These are phyloP conservation scores for Solanum microdontum DNA, from an alignment of 257 asterid species.

Conservation along the genomic window DNA sequence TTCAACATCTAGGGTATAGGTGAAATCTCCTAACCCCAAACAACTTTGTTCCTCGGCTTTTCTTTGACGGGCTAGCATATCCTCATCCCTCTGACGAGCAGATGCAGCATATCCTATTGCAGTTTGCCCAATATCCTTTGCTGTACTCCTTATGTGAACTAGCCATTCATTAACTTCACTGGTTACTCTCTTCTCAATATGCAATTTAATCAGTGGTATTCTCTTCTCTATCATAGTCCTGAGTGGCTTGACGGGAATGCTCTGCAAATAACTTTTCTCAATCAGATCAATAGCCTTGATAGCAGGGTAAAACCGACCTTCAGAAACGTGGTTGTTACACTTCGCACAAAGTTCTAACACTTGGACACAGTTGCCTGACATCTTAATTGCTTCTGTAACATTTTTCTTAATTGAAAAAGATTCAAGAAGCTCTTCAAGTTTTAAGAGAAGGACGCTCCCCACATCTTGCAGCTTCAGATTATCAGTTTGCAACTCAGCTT, in stretches of 20 bases:
- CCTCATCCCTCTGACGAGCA: conserved; percentile 94
- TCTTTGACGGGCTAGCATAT: conserved; percentile 87
- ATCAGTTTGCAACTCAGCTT: conserved; percentile 71
- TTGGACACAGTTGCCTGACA: conserved; percentile 63
- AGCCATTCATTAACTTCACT: conserved; percentile 88
- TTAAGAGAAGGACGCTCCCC: conserved; percentile 57
- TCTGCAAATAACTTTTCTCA: conserved; percentile 55
- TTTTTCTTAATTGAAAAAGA: conserved; percentile 65
- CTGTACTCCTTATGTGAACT: conserved; percentile 71
- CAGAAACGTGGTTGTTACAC: conserved; percentile 66
- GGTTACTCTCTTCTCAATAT: conserved; percentile 68
- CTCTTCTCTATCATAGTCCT: conserved; percentile 44
- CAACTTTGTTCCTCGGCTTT: conserved; percentile 65
- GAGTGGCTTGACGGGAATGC: conserved; percentile 56
- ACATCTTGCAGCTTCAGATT: conserved; percentile 74
- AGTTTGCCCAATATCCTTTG: conserved; percentile 76
- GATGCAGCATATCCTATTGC: conserved; percentile 75
- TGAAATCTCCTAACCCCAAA: conserved; percentile 10
- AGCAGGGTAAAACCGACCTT: conserved; percentile 80
- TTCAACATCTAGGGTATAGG: conserved; percentile 72
- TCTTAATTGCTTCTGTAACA: conserved; percentile 71
- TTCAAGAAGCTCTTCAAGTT: conserved; percentile 82
- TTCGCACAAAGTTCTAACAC: conserved; percentile 76
- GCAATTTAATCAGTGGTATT: conserved; percentile 58
- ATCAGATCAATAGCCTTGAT: conserved; percentile 77